Base-by-base conservation (phyloP, 805 yeast genomes). In the Pichia eremophila region DNA sequence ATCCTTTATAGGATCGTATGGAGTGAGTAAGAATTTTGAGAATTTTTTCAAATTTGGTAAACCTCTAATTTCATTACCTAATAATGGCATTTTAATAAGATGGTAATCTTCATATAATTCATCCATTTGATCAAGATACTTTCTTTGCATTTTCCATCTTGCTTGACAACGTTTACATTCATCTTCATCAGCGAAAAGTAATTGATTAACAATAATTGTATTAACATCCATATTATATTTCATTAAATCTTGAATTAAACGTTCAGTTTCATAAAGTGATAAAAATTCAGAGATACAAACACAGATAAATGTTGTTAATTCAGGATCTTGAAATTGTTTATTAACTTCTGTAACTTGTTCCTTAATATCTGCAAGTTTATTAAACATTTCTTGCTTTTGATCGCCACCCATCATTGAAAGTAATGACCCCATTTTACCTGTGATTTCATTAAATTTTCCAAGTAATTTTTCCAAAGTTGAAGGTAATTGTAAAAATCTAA, bases 81-180 rank as follows among this genome's bases (percentile, higher is more conserved):
- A 79, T 63, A 91, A 78, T 3, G 99, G 99, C 81, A 93, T 85
- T 70, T 88, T 89, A 34, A 93, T 93, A 57, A 93, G 74, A 63
- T 95, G 97, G 74, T 91, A 93, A 67, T 93, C 99, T 68, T 93
- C 99, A 62, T 93, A 93, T 50, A 93, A 74, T 66, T 93, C 99
- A 58, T 78, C 86, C 82, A 93, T 91, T 72, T 93, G 98, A 62
- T 85, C 95, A 59, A 90, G 73, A 64, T 93, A 93, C 69, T 93
- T 93, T 66, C 75, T 83, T 69, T 93, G 99, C 95, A 93, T 89
- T 70, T 85, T 83, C 81, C 93, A 80, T 69, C 99, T 83, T 10
- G 96, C 78, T 55, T 77, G 82, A 68, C 99, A 93, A 68, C 96
- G 83, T 62, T 81, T 84, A 70, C 99, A 93, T 52, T 79, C 77